phyloP scores from a whole-genome alignment of 225 moss, liverwort and hornwort genomes.

The Anthoceros angustus region DNA sequence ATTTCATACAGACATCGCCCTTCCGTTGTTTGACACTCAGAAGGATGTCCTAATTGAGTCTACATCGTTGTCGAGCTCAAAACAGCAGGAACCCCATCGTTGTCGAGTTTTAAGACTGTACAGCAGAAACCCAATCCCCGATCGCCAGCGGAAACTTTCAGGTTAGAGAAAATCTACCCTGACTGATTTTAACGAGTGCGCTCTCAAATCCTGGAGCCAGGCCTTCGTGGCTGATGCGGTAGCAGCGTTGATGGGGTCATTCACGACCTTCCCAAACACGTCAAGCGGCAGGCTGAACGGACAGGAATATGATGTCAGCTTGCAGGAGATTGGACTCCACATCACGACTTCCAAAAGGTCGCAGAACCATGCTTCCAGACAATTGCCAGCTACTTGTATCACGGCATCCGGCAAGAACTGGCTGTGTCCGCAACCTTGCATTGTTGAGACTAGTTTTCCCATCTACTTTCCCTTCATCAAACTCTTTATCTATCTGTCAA shows the following conservation, averaged over 20 bases:
- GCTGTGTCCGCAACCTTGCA: conserved; percentile 13
- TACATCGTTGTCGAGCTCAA: conserved; percentile 6
- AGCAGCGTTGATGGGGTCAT: conserved; percentile 9
- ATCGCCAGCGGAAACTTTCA: too few relatives aligned
- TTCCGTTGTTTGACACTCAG: too few relatives aligned
- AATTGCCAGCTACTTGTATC: conserved; percentile 10
- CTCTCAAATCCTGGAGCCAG: conserved; percentile 9
- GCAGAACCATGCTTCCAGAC: neutral
- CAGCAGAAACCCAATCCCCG: too few relatives aligned
- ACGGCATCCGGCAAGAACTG: conserved; percentile 8
- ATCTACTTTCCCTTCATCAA: conserved; percentile 11
- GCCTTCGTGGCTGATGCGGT: conserved; percentile 3
- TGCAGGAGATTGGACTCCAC: neutral
- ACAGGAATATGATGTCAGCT: neutral
- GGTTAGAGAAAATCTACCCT: neutral
- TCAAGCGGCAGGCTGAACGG: conserved; percentile 16
- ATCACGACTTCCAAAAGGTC: neutral
- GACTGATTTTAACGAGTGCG: neutral
- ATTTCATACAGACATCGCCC: too few relatives aligned
- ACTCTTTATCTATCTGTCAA: conserved; percentile 11
- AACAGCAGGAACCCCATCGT: conserved; percentile 13
- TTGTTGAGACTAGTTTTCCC: conserved; percentile 14
- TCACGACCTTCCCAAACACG: conserved; percentile 10
- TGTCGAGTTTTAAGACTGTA: too few relatives aligned
- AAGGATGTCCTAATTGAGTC: too few relatives aligned